These are phyloP conservation scores for Rhizopogon roseolus DNA, from an alignment of 768 basidiomycete genomes.

Conservation along the genomic window DNA sequence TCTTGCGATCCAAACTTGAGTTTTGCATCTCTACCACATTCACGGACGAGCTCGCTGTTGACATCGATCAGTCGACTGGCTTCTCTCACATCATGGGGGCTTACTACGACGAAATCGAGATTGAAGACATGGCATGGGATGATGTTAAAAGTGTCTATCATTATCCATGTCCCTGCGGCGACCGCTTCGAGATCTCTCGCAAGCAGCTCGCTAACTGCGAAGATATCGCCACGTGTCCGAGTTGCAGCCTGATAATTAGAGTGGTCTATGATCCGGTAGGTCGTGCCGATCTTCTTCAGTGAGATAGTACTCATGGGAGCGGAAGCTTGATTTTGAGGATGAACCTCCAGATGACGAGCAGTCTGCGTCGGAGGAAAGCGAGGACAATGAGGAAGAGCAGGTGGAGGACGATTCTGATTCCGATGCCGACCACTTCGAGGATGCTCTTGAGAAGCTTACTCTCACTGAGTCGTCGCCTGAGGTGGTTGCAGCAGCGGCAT, in stretches of 20 bases:
- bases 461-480: background rate
- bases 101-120: constrained; percentile 96
- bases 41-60: background rate
- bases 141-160: constrained; percentile 78
- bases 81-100: constrained; percentile 52
- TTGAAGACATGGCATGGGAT: constrained; percentile 96
- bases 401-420: constrained; percentile 28
- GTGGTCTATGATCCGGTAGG: constrained; percentile 93
- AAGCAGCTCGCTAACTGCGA: constrained; percentile 83
- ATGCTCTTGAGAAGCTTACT: constrained; percentile 61
- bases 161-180: constrained; percentile 97
- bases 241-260: constrained; percentile 89
- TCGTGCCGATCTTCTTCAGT: constrained; percentile 10
- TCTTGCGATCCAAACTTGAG: no score
- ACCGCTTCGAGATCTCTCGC: constrained; percentile 93
- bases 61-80: background rate
- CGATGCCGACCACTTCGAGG: constrained; percentile 49
- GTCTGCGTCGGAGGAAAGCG: constrained; percentile 22
- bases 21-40: background rate
- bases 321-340: constrained; percentile 81
- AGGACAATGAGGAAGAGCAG: constrained; percentile 34
- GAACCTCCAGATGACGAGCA: constrained; percentile 54
- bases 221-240: constrained; percentile 94
- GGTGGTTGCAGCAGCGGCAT: background rate
- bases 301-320: background rate